Conservation (phyloP, 495 filamentous ascomycete species). For the Apiosordaria backusii region DNA sequence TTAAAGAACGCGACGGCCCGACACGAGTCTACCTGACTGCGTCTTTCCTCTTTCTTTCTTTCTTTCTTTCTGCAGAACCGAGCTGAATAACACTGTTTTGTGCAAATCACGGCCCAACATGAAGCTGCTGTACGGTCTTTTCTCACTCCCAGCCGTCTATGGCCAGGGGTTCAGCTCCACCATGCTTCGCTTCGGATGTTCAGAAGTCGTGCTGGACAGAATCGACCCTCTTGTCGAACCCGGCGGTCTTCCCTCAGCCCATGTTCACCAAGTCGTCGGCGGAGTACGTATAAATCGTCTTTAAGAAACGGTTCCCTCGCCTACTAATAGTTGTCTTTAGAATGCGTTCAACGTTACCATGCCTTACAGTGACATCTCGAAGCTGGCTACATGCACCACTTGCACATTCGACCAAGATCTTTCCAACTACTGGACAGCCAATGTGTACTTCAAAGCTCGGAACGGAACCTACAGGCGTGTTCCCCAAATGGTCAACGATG, state of each 20-base stretch:
- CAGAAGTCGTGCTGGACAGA: constrained; percentile 40
- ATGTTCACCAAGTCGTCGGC: constrained; percentile 48
- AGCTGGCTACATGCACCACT: constrained; percentile 38
- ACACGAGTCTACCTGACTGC: not conserved
- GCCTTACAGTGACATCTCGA: constrained; percentile 38
- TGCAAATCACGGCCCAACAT: constrained; percentile 6
- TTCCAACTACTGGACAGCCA: constrained; percentile 54
- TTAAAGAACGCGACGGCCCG: not conserved
- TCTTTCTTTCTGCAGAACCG: not conserved
- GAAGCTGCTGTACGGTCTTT: constrained; percentile 36
- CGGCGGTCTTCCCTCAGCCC: constrained; percentile 35
- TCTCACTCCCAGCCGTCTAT: constrained; percentile 33
- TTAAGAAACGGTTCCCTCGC: not conserved
- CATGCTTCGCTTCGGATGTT: constrained; percentile 46
- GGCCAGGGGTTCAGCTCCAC: constrained; percentile 33
- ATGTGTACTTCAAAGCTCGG: constrained; percentile 50
- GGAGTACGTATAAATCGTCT: constrained; percentile 22
- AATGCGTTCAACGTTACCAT: constrained; percentile 45
- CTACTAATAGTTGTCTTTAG: constrained; percentile 3
- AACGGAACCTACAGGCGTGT: constrained; percentile 52
- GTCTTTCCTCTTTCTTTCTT: not conserved
- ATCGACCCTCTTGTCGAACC: constrained; percentile 44
- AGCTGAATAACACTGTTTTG: not conserved
- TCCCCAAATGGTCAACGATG: constrained; percentile 28
- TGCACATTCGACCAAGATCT: constrained; percentile 46